Base-by-base conservation (phyloP, 2,329 filamentous ascomycete genomes). In the Aureobasidium namibiae region DNA sequence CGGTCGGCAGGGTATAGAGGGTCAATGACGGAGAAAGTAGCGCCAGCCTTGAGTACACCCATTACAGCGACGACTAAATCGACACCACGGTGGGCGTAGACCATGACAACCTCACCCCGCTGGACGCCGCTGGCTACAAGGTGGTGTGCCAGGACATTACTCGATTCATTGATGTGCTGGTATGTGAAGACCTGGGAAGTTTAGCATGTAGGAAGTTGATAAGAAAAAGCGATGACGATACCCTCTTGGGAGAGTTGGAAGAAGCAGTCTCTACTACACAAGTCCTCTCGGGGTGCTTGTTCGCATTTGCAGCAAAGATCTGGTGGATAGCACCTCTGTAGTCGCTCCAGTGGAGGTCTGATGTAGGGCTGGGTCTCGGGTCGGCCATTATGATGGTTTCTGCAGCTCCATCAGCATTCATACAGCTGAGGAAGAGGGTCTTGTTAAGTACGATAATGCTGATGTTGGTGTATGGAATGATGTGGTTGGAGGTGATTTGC, bases 81-180 rank as follows among this genome's bases (percentile, higher is more conserved):
- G 34, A 96, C 91, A 60, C 85, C 85, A 60, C 92, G 84, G 73
- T 96, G 83, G 59, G 90, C 90, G 69, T 86, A 96, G 63, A 94
- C 89, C 89, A 96, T 95, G 67, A 96, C 90, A 2, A 96, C 91
- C 69, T 97, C 91, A 9, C 90, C 91, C 65, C 84, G 79, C 61
- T 85, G 79, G 63, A 90, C 79, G 60, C 92, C 91, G 67, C 84
- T 80, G 53, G 86, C 79, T 57, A 88, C 82, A 21, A 96, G 80
- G 69, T 95, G 83, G 73, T 95, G 85, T 23, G 90, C 89, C 7
- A 96, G 73, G 18, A 84, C 79, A 70, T 95, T 95, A 31, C 89
- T 88, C 0, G 87, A 86, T 75, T 96, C 88, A 69, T 91, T 82
- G 69, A 97, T 96, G 68, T 95, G 89, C 64, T 79, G 78, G 72